Conservation (phyloP, 1,284 basidiomycete genomes). For the Tilletia walkeri region DNA sequence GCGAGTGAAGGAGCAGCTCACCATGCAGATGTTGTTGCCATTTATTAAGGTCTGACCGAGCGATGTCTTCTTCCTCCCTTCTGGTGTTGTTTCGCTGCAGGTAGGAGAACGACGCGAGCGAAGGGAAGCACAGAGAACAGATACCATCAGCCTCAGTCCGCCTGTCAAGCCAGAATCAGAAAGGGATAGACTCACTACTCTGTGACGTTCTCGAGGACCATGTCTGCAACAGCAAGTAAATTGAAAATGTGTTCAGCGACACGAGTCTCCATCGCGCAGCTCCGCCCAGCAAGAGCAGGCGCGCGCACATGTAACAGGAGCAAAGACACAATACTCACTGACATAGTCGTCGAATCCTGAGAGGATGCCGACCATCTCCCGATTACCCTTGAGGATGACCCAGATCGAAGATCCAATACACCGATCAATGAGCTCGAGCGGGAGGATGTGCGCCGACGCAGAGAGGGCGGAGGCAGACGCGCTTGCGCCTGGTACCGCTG, state of each 20-base stretch:
- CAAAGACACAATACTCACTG: constrained; percentile 70
- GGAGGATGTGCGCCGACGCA: constrained; percentile 44
- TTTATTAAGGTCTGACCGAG: constrained; percentile 89
- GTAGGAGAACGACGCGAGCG: no score
- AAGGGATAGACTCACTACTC: constrained; percentile 71
- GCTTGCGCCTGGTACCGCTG: constrained; percentile 1
- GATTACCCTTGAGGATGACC: constrained; percentile 56
- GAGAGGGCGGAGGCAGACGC: constrained; percentile 23
- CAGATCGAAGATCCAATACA: constrained; percentile 56
- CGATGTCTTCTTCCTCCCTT: constrained; percentile 77
- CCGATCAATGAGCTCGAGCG: constrained; percentile 55
- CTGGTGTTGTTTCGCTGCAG: constrained; percentile 74
- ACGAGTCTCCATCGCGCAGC: no score
- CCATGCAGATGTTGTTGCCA: constrained; percentile 98
- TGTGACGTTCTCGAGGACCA: constrained; percentile 95
- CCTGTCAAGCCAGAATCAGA: no score
- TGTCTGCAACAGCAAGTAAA: constrained; percentile 64
- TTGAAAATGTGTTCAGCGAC: not conserved
- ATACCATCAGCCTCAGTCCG: no score
- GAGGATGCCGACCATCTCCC: constrained; percentile 73
- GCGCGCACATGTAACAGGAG: not conserved
- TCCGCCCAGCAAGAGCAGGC: not conserved
- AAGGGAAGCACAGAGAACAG: no score
- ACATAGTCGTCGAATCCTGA: constrained; percentile 98
- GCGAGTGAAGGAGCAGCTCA: constrained; percentile 54